Conservation (phyloP, 352 stramenopile genomes). For the Globisporangium middletonii region DNA sequence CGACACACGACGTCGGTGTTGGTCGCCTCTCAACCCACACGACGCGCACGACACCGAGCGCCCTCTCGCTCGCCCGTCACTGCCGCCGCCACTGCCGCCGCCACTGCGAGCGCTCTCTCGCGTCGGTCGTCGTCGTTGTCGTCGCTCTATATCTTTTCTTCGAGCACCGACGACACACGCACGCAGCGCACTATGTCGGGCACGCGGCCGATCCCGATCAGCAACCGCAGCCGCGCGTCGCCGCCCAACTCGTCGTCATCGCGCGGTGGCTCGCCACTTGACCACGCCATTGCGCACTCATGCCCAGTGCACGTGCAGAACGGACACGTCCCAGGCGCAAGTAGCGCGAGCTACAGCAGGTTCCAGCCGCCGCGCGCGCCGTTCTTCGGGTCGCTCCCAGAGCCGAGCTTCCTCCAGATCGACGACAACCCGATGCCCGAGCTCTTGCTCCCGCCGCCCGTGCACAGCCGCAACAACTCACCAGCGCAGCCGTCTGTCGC, state of each 20-base stretch:
- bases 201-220: conserved; percentile 15
- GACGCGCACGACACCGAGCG: neutral
- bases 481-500: conserved; percentile 35
- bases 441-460: conserved; percentile 44
- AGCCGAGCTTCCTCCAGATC: conserved; percentile 48
- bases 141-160: neutral
- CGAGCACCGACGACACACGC: neutral
- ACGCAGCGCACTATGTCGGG: conserved; percentile 4
- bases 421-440: conserved; percentile 46
- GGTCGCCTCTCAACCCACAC: neutral
- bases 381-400: conserved; percentile 54
- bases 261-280: conserved; percentile 14
- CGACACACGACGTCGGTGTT: neutral
- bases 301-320: conserved; percentile 52
- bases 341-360: conserved; percentile 13
- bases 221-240: conserved; percentile 8
- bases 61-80: neutral
- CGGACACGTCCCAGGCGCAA: conserved; percentile 17
- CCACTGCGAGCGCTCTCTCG: neutral
- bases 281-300: conserved; percentile 44
- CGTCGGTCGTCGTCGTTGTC: too few relatives aligned
- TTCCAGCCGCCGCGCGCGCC: conserved; percentile 47
- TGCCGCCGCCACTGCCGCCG: neutral
- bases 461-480: conserved; percentile 20
- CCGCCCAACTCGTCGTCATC: conserved; percentile 12